phyloP scores from a whole-genome alignment of 1,139 yeast species.

The Groenewaldozyma sp. region DNA sequence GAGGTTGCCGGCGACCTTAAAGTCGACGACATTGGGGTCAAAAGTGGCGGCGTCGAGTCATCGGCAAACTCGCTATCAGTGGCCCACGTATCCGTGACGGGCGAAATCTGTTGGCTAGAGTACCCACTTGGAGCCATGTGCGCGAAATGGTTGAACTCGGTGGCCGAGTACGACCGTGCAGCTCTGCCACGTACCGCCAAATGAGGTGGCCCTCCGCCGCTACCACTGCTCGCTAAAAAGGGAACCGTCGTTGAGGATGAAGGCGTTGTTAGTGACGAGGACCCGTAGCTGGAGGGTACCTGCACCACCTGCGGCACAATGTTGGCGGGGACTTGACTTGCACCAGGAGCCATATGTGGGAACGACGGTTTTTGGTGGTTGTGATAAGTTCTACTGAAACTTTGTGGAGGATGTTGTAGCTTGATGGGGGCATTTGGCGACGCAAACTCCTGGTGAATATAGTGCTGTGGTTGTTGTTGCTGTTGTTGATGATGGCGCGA shows the following conservation, averaged over 20 bases:
- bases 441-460: background rate
- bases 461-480: background rate
- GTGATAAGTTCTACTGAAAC: background rate
- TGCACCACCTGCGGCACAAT: constrained; percentile 3
- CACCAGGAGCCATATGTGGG: constrained; percentile 3
- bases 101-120: constrained; percentile 5
- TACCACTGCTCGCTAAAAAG: no score
- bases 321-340: constrained; percentile 1
- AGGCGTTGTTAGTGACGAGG: no score
- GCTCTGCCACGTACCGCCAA: no score
- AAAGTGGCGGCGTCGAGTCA: constrained; percentile 3
- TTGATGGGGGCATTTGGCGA: constrained; percentile 1
- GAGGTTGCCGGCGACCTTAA: constrained; percentile 7
- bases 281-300: no score
- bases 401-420: constrained; percentile 2
- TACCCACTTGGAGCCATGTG: background rate
- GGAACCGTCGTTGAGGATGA: constrained; percentile 1
- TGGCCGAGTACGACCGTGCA: no score
- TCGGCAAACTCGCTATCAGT: constrained; percentile 10
- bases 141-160: background rate
- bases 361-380: constrained; percentile 2
- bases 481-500: background rate
- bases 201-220: background rate
- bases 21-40: constrained; percentile 11
- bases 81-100: constrained; percentile 6